These are phyloP conservation scores for Saccharomyces hybrid DNA, from an alignment of 1,139 yeast genomes.

Conservation along the genomic window DNA sequence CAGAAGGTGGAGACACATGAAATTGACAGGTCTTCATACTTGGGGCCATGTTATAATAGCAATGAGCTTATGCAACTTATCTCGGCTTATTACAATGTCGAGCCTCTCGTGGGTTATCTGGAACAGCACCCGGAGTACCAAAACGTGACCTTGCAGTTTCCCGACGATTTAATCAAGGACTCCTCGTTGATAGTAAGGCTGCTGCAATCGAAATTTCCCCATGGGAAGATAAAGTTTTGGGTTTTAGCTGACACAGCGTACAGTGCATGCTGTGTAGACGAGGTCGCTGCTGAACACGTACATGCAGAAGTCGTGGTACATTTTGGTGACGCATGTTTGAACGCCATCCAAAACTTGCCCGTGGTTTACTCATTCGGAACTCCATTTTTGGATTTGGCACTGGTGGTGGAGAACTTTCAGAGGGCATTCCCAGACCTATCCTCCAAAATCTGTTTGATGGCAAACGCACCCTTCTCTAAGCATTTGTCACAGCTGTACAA, in stretches of 20 bases:
- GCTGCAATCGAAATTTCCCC: constrained; percentile 25
- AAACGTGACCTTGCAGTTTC: constrained; percentile 79
- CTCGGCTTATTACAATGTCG: constrained; percentile 45
- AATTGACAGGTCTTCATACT: constrained; percentile 35
- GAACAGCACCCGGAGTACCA: constrained; percentile 34
- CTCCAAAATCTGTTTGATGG: constrained; percentile 51
- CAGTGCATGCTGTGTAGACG: constrained; percentile 93
- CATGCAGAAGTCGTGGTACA: constrained; percentile 79
- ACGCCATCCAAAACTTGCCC: constrained; percentile 62
- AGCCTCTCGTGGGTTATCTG: constrained; percentile 39
- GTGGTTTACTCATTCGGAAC: constrained; percentile 73
- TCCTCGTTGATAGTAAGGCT: constrained; percentile 60
- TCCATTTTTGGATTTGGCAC: constrained; percentile 42
- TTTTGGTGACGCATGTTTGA: constrained; percentile 91
- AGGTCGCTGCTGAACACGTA: constrained; percentile 94
- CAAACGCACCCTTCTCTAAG: constrained; percentile 54
- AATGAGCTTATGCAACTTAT: constrained; percentile 34
- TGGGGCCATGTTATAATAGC: constrained; percentile 25
- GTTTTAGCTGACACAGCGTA: constrained; percentile 91
- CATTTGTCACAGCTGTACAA: constrained; percentile 36
- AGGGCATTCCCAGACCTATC: constrained; percentile 34
- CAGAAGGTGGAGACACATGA: constrained; percentile 33
- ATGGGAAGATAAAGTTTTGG: constrained; percentile 42
- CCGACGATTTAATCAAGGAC: constrained; percentile 72
- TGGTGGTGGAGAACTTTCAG: constrained; percentile 35